Conservation (phyloP, 371 early-diverging fungal species). For the Capillidium heterosporum region DNA sequence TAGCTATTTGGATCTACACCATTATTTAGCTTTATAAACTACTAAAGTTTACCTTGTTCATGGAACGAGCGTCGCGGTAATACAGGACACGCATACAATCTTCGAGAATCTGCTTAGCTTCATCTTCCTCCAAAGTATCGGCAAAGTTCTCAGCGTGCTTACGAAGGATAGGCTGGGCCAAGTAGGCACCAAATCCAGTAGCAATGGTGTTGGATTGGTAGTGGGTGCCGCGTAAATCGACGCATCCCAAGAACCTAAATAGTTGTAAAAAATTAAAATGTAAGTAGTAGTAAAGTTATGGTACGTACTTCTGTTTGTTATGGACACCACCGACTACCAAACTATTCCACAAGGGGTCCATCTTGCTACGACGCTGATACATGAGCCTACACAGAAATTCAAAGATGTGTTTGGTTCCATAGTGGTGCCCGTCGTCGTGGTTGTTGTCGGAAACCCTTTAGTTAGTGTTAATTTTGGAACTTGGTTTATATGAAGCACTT, state of each 20-base stretch:
- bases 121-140: slow-evolving; percentile 73
- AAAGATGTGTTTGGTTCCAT: slow-evolving; percentile 71
- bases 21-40: slow-evolving; percentile 3
- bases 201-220: slow-evolving; percentile 84
- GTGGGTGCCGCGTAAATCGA: slow-evolving; percentile 92
- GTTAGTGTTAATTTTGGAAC: background rate
- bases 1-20: slow-evolving; percentile 73
- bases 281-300: background rate
- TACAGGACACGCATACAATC: slow-evolving; percentile 87
- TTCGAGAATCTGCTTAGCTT: slow-evolving; percentile 75
- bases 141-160: slow-evolving; percentile 77
- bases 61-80: slow-evolving; percentile 92
- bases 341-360: slow-evolving; percentile 93
- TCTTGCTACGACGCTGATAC: slow-evolving; percentile 84
- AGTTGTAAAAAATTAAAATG: background rate
- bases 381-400: slow-evolving; percentile 80
- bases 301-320: slow-evolving; percentile 34
- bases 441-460: slow-evolving; percentile 69
- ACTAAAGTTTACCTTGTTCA: slow-evolving; percentile 57
- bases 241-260: slow-evolving; percentile 78
- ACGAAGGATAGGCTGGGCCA: slow-evolving; percentile 92
- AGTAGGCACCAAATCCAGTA: slow-evolving; percentile 90
- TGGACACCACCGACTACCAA: slow-evolving; percentile 83
- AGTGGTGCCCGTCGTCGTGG: slow-evolving; percentile 73
- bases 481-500: slow-evolving; percentile 11